These are phyloP conservation scores for Kodamaea sagamina DNA, from an alignment of 805 yeast species.

Conservation along the genomic window DNA sequence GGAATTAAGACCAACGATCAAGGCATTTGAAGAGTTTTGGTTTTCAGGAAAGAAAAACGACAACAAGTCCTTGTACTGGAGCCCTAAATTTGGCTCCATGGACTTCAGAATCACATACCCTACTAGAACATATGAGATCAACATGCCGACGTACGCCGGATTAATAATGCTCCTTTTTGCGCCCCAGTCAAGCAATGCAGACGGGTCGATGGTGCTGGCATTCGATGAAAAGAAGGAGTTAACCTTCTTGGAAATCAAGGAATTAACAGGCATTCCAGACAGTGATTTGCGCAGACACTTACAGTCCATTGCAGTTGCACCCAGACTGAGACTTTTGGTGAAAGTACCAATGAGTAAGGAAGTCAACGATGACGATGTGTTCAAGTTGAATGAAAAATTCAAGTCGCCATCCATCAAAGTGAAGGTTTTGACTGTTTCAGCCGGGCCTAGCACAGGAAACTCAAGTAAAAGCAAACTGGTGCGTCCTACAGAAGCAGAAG, in stretches of 20 bases:
- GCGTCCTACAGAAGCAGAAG: constrained; percentile 46
- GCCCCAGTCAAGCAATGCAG: constrained; percentile 36
- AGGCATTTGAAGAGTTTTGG: constrained; percentile 46
- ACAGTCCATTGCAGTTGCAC: constrained; percentile 82
- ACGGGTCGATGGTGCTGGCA: constrained; percentile 37
- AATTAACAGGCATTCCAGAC: constrained; percentile 69
- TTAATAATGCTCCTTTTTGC: constrained; percentile 71
- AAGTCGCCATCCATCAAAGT: constrained; percentile 67
- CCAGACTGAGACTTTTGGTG: constrained; percentile 70
- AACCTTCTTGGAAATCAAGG: constrained; percentile 61
- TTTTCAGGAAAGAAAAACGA: constrained; percentile 39
- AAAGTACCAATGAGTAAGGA: constrained; percentile 78
- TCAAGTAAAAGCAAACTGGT: constrained; percentile 24
- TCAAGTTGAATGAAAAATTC: constrained; percentile 67
- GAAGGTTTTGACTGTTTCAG: constrained; percentile 70
- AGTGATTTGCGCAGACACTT: constrained; percentile 74
- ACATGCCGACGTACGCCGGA: constrained; percentile 80
- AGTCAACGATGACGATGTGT: constrained; percentile 61
- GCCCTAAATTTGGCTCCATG: constrained; percentile 78
- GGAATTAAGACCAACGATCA: constrained; percentile 37
- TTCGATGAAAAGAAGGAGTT: constrained; percentile 55
- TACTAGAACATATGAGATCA: constrained; percentile 71
- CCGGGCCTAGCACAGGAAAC: constrained; percentile 28
- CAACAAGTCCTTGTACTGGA: constrained; percentile 60
- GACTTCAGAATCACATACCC: constrained; percentile 75